These are phyloP conservation scores for Populus nigra DNA, from an alignment of 345 rosid genomes.

Conservation along the genomic window DNA sequence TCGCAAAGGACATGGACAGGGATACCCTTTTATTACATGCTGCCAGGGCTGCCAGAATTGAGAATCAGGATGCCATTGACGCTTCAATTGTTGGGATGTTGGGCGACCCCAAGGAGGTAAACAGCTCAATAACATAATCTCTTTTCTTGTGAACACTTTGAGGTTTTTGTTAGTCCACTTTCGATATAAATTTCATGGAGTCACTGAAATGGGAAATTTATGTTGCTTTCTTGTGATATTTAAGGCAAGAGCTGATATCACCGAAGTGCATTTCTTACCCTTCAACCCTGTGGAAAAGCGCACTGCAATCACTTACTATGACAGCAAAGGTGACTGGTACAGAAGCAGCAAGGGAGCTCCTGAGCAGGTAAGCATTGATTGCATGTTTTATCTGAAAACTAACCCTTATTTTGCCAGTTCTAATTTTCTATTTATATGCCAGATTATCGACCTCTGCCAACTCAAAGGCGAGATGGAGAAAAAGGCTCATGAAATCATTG, in stretches of 20 bases:
- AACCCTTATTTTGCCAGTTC: background rate
- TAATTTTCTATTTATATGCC: background rate
- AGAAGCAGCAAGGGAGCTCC: conserved; percentile 93
- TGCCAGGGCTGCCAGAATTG: conserved; percentile 86
- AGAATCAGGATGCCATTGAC: conserved; percentile 97
- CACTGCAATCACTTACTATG: conserved; percentile 85
- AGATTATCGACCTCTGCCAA: conserved; percentile 76
- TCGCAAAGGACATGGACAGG: conserved; percentile 39
- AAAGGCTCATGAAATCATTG: conserved; percentile 62
- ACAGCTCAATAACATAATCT: background rate
- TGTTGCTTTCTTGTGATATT: conserved; percentile 4
- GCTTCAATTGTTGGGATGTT: conserved; percentile 89
- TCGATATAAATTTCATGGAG: background rate
- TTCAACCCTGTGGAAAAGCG: conserved; percentile 94
- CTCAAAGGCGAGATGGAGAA: conserved; percentile 51
- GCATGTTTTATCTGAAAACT: background rate
- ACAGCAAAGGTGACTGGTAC: conserved; percentile 68
- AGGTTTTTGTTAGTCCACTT: background rate
- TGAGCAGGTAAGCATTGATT: conserved; percentile 53
- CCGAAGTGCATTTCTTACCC: conserved; percentile 86
- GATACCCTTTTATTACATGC: conserved; percentile 59
- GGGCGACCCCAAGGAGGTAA: conserved; percentile 73
- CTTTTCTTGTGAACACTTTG: background rate
- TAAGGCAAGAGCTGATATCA: conserved; percentile 84
- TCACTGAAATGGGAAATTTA: background rate